Base-by-base conservation (phyloP, 2,329 filamentous ascomycete species). In the Sclerotinia spermophila region DNA sequence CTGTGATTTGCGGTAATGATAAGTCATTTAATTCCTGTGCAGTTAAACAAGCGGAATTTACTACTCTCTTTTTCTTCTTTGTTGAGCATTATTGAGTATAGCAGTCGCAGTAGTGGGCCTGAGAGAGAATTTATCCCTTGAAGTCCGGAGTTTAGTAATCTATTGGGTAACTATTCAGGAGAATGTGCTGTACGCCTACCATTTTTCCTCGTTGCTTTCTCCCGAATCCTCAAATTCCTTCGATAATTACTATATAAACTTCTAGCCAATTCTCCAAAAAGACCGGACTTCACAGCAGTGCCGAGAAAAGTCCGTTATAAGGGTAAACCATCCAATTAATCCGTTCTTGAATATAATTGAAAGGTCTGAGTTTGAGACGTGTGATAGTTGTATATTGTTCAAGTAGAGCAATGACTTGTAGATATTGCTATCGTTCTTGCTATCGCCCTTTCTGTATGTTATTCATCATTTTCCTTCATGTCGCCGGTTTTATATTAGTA, bases 51-150 rank as follows among this genome's bases (percentile, higher is more conserved):
- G n/a, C 4, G 1, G n/a, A 51, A 51, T 40, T 51, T 0, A 0
- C 13, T 27, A 6, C 11, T 5, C 24, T 5, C 1, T 51, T n/a
- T 0, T 51, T 10, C 4, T n/a, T 51, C 2, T 6, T 13, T 17
- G 15, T 51, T 7, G 13, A 17, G n/a, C 5, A n/a, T 27, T 7
- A 0, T 27, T 17, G n/a, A 15, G 24, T 27, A 15, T 7, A 7
- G 27, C 7, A 27, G n/a, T 13, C 13, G 11, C 13, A 13, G 27
- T 17, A 15, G 24, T 27, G 24, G 7, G 5, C 17, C 5, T 5
- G 13, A 15, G 0, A 27, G 0, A n/a, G 5, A 6, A 7, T n/a
- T n/a, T 3, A 7, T 24, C 11, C 15, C 1, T n/a, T 15, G 0
- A 2, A 27, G 0, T 15, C 15, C 2, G 7, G 11, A 6, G 45